phyloP scores from a whole-genome alignment of 371 early-diverging fungal species.

The Encephalitozoon hellem region DNA sequence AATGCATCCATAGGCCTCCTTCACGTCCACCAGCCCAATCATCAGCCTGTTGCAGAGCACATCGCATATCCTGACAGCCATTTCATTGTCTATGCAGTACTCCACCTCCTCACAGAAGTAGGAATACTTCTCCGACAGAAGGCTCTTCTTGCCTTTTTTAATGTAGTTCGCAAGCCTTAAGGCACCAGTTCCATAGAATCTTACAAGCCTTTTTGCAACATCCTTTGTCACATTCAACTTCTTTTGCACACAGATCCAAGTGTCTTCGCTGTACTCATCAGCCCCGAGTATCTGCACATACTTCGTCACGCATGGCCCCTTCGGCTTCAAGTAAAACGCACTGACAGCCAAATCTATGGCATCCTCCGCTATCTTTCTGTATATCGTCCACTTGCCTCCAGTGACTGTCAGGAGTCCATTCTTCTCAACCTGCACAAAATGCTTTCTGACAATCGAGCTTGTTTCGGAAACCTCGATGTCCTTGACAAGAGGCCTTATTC shows the following conservation, averaged over 20 bases:
- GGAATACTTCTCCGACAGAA: conserved; percentile 71
- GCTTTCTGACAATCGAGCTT: conserved; percentile 82
- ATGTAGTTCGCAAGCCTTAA: conserved; percentile 10
- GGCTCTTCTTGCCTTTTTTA: conserved; percentile 51
- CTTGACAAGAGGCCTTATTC: conserved; percentile 91
- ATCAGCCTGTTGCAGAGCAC: conserved; percentile 83
- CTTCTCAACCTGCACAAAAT: conserved; percentile 75
- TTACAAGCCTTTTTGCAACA: conserved; percentile 77
- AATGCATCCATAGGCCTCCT: conserved; percentile 74
- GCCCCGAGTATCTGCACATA: conserved; percentile 72
- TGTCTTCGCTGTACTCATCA: conserved; percentile 71
- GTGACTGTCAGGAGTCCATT: conserved; percentile 81
- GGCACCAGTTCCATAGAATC: conserved; percentile 85
- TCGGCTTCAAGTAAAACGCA: conserved; percentile 62
- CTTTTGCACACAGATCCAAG: conserved; percentile 78
- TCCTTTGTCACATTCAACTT: conserved; percentile 81
- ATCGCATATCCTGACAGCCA: conserved; percentile 79
- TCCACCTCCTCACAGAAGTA: conserved; percentile 86
- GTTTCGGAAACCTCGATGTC: conserved; percentile 77
- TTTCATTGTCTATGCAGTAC: conserved; percentile 79
- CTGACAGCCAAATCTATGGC: conserved; percentile 78
- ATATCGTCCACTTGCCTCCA: conserved; percentile 99
- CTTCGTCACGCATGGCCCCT: conserved; percentile 66
- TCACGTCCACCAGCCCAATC: conserved; percentile 82
- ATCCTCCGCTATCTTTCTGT: conserved; percentile 92